Evolutionary conservation across 2,329 filamentous ascomycete genomes (phyloP).

Genomic region (Diaporthe vaccinii): DNA sequence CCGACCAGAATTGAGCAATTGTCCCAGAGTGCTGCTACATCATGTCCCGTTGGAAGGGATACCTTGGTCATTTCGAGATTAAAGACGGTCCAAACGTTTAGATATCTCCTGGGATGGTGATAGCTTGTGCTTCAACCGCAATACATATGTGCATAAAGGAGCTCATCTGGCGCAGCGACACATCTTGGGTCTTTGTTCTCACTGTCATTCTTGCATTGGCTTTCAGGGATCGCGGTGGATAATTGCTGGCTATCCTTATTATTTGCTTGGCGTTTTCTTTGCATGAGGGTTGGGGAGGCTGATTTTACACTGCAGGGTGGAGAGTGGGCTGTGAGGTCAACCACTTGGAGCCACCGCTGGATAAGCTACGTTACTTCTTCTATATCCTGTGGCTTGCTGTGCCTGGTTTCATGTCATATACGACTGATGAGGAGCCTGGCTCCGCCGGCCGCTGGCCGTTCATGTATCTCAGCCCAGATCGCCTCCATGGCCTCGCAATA

Average conservation of each 20-base stretch:
- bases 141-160: not conserved
- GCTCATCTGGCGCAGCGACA: not conserved
- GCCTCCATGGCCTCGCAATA: not conserved
- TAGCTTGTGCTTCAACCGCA: too few relatives aligned
- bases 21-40: too few relatives aligned
- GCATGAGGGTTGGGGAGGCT: not conserved
- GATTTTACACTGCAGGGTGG: not conserved
- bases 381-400: not conserved
- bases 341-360: not conserved
- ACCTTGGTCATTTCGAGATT: too few relatives aligned
- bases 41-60: too few relatives aligned
- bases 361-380: not conserved
- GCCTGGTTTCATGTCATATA: not conserved
- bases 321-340: not conserved
- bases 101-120: not conserved
- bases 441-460: not conserved
- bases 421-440: not conserved
- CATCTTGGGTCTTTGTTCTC: not conserved
- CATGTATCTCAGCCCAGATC: too few relatives aligned
- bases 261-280: not conserved
- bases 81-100: not conserved
- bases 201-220: too few relatives aligned
- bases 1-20: not conserved
- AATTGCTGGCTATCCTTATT: not conserved
- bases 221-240: not conserved